A percentile compares a stretch with the other conserved stretches of the same genome.
These are phyloP conservation scores for Colletotrichum abscissum DNA, from an alignment of 2,329 filamentous ascomycete genomes.

Conservation along the genomic window DNA sequence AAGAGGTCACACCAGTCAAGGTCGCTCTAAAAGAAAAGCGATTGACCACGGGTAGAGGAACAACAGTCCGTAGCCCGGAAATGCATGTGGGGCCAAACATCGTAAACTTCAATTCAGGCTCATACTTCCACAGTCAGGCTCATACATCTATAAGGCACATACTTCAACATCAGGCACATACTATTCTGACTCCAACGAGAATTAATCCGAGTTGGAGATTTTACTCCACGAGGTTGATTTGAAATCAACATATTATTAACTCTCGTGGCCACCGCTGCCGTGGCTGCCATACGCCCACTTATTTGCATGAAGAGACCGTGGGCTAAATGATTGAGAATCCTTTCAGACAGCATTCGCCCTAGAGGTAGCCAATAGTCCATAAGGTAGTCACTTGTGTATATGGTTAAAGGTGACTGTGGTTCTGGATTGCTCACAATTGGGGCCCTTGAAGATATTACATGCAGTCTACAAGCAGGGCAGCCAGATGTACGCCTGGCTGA, in stretches of 20 bases:
- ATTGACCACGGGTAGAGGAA: too few relatives aligned
- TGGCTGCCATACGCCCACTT: background rate
- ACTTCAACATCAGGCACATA: slow-evolving; percentile 15
- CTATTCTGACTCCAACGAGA: background rate
- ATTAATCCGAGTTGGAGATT: background rate
- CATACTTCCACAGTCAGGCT: slow-evolving; percentile 1
- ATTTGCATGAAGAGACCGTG: background rate
- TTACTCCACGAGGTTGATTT: background rate
- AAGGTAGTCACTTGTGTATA: too few relatives aligned
- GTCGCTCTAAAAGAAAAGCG: too few relatives aligned
- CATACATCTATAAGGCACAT: slow-evolving; percentile 1
- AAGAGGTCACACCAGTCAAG: too few relatives aligned
- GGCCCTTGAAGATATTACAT: too few relatives aligned
- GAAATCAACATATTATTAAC: background rate
- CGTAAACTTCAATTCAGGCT: background rate
- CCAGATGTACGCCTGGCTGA: too few relatives aligned
- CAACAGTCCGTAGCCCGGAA: too few relatives aligned
- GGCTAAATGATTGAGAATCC: background rate
- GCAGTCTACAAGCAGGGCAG: too few relatives aligned
- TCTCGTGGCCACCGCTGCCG: background rate
- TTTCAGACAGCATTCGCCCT: background rate
- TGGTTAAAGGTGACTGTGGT: too few relatives aligned
- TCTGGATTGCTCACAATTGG: too few relatives aligned
- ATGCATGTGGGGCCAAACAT: too few relatives aligned
- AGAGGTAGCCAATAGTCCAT: too few relatives aligned